Percentiles rank a stretch among this genome's conserved stretches.
phyloP scores from a whole-genome alignment of 2,329 filamentous ascomycete species.

The Penicillium sp. region DNA sequence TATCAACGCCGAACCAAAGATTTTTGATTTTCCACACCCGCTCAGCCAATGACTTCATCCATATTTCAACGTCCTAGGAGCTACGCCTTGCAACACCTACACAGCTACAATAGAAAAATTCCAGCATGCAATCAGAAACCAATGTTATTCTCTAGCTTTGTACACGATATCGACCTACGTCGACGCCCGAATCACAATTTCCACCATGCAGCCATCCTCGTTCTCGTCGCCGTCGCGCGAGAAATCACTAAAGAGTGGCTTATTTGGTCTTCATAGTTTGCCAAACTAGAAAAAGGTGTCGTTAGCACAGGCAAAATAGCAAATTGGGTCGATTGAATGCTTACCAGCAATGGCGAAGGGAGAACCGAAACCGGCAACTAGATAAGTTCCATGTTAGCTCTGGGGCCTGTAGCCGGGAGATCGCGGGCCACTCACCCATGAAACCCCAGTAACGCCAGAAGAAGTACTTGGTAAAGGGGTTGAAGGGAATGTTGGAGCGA shows the following conservation, averaged over 20 bases:
- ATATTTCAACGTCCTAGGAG: constrained; percentile 32
- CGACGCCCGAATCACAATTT: constrained; percentile 21
- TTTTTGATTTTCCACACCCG: constrained; percentile 41
- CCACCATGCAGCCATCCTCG: constrained; percentile 20
- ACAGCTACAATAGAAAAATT: constrained; percentile 16
- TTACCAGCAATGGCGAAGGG: constrained; percentile 65
- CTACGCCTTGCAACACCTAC: constrained; percentile 20
- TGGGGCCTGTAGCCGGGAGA: constrained; percentile 1
- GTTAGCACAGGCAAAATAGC: constrained; percentile 23
- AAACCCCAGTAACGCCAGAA: constrained; percentile 77
- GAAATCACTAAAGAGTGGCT: constrained; percentile 21
- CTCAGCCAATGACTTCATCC: constrained; percentile 46
- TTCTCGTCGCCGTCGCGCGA: constrained; percentile 20
- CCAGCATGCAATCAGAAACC: constrained; percentile 19
- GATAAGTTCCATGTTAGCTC: constrained; percentile 38
- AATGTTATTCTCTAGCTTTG: constrained; percentile 40
- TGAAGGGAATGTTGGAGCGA: constrained; percentile 94
- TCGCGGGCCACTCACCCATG: constrained; percentile 56
- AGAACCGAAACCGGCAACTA: constrained; percentile 57
- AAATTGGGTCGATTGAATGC: constrained; percentile 24
- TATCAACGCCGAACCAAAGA: constrained; percentile 35
- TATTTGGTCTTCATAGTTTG: constrained; percentile 63
- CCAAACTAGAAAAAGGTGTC: constrained; percentile 53
- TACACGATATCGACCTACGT: constrained; percentile 38
- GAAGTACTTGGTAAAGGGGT: constrained; percentile 87